Percentiles rank a stretch among this genome's conserved stretches.
Conservation (phyloP, 176 grass and related monocot species). For the Musa troglodytarum region DNA sequence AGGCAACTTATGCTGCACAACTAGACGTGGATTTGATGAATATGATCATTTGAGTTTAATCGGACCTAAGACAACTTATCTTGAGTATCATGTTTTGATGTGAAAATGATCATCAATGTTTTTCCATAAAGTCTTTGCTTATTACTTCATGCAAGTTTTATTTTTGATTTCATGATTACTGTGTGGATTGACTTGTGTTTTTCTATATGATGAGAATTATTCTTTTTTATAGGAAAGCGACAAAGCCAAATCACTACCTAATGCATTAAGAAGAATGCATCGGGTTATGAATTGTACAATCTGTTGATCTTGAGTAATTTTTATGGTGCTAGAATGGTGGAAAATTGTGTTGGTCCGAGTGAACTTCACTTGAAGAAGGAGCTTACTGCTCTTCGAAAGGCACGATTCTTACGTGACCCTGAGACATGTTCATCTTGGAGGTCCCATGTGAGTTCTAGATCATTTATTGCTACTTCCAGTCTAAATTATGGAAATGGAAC, state of each 20-base stretch:
- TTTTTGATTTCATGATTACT: neutral
- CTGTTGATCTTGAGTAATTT: neutral
- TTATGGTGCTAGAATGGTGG: conserved; percentile 31
- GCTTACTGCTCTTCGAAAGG: conserved; percentile 48
- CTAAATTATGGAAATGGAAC: conserved; percentile 19
- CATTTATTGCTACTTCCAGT: conserved; percentile 28
- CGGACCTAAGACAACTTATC: no score
- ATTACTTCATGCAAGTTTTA: neutral
- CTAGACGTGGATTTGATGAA: neutral
- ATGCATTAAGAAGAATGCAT: neutral
- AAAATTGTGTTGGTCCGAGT: conserved; percentile 60
- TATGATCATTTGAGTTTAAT: neutral
- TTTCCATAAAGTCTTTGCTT: neutral
- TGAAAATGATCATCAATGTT: neutral
- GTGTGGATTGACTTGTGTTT: neutral
- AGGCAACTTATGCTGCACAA: neutral
- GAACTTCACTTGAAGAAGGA: conserved; percentile 75
- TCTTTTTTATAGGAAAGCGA: neutral
- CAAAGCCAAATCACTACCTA: neutral
- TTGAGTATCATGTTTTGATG: no score
- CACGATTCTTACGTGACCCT: conserved; percentile 49
- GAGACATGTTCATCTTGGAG: conserved; percentile 69
- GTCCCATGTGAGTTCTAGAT: conserved; percentile 43
- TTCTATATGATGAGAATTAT: neutral
- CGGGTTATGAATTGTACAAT: neutral